A percentile compares a stretch with the other conserved stretches of the same genome.
phyloP scores from a whole-genome alignment of 2,329 filamentous ascomycete genomes.

The Apiospora saccharicola region DNA sequence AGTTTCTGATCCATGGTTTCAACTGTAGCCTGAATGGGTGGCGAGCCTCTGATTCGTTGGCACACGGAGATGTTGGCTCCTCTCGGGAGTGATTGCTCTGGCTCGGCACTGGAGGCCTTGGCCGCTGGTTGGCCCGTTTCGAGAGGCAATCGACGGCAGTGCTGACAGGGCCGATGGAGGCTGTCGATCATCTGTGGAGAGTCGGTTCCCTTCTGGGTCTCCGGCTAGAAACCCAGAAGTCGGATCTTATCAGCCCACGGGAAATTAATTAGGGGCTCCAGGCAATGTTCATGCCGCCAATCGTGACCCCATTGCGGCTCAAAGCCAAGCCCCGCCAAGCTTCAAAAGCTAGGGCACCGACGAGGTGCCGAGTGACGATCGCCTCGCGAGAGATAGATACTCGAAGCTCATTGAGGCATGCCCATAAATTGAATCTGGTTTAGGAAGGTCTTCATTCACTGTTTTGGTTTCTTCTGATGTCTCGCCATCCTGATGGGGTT shows the following conservation, averaged over 20 bases:
- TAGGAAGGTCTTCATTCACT: slow-evolving; percentile 4
- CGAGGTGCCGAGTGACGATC: slow-evolving; percentile 10
- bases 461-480: background rate
- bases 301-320: slow-evolving; percentile 6
- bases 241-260: slow-evolving; percentile 14
- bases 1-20: slow-evolving; percentile 7
- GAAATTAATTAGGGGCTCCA: slow-evolving; percentile 22
- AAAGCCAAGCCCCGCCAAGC: slow-evolving; percentile 2
- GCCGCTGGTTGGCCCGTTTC: slow-evolving; percentile 8
- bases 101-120: slow-evolving; percentile 9
- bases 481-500: background rate
- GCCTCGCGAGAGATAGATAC: background rate
- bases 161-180: slow-evolving; percentile 10
- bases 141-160: slow-evolving; percentile 7
- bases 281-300: slow-evolving; percentile 13
- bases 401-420: slow-evolving; percentile 2
- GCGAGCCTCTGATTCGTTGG: slow-evolving; percentile 7
- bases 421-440: background rate
- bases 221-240: background rate
- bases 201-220: background rate
- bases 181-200: slow-evolving; percentile 19
- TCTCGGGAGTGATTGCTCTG: slow-evolving; percentile 15
- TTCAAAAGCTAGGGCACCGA: background rate
- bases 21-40: slow-evolving; percentile 17
- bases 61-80: slow-evolving; percentile 2